Conservation (phyloP, 352 stramenopile species). For the Globisporangium cylindrosporum region DNA sequence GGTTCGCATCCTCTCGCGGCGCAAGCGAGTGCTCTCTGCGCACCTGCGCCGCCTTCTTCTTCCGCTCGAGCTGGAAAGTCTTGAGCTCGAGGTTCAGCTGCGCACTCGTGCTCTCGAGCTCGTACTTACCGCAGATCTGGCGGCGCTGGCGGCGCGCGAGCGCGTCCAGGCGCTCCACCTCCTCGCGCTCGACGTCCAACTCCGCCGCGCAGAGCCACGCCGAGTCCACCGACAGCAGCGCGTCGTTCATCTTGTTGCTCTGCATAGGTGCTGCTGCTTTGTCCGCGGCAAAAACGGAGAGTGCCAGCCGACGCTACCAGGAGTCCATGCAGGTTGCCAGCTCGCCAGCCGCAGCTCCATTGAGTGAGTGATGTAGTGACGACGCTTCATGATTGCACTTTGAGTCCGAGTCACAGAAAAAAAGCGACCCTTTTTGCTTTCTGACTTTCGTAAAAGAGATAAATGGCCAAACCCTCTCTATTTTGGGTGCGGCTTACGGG, state of each 20-base stretch:
- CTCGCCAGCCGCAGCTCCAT: too few species aligned
- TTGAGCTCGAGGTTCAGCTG: slow-evolving; percentile 56
- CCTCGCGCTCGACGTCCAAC: slow-evolving; percentile 48
- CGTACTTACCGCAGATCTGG: slow-evolving; percentile 46
- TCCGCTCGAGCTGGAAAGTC: slow-evolving; percentile 39
- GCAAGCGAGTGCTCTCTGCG: slow-evolving; percentile 16
- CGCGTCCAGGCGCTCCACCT: slow-evolving; percentile 95
- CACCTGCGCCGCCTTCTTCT: not conserved
- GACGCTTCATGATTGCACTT: too few species aligned
- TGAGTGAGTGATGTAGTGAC: too few species aligned
- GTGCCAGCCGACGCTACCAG: not conserved
- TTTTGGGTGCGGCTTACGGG: too few species aligned
- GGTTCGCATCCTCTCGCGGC: not conserved
- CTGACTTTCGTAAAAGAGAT: too few species aligned
- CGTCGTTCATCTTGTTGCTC: slow-evolving; percentile 26
- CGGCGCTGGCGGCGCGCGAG: slow-evolving; percentile 90
- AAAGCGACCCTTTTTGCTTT: too few species aligned
- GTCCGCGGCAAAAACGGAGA: not conserved
- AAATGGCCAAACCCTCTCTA: too few species aligned
- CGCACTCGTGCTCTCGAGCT: slow-evolving; percentile 32
- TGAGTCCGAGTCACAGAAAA: too few species aligned
- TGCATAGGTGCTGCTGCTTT: slow-evolving; percentile 18
- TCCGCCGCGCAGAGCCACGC: slow-evolving; percentile 63
- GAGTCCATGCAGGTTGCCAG: not conserved
- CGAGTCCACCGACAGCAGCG: slow-evolving; percentile 38